A percentile compares a stretch with the other conserved stretches of the same genome.
Evolutionary conservation across 148 eudicot genomes (phyloP).

Genomic region (Arbutus unedo): DNA sequence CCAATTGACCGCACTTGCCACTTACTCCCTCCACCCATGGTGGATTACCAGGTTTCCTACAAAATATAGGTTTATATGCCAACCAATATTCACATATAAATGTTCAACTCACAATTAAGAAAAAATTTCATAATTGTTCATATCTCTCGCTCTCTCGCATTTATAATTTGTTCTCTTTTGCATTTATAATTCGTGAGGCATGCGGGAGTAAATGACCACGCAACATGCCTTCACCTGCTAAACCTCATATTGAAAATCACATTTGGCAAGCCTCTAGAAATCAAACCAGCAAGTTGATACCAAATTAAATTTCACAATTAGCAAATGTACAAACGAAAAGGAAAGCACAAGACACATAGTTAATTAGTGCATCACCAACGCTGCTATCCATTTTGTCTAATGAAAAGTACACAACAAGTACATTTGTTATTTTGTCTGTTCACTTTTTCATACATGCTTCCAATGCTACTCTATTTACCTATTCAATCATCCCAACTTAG

Average conservation of each 20-base stretch:
- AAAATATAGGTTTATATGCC: not conserved
- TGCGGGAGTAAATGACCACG: not conserved
- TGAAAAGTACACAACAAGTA: too few species aligned
- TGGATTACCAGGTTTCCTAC: not conserved
- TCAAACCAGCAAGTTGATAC: not conserved
- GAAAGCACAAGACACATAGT: not conserved
- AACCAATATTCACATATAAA: not conserved
- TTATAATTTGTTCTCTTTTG: not conserved
- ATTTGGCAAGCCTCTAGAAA: not conserved
- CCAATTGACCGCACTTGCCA: too few species aligned
- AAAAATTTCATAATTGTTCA: not conserved
- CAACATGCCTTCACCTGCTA: not conserved
- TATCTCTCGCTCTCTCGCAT: not conserved
- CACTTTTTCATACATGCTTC: too few species aligned
- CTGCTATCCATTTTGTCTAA: too few species aligned
- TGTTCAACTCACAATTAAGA: not conserved
- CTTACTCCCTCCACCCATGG: too few species aligned
- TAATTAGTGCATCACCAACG: too few species aligned
- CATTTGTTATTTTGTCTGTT: too few species aligned
- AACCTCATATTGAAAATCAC: not conserved
- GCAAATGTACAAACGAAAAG: not conserved
- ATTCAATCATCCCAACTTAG: too few species aligned
- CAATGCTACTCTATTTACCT: too few species aligned
- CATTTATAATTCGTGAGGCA: not conserved
- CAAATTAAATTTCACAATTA: not conserved